A percentile compares a stretch with the other conserved stretches of the same genome.
Evolutionary conservation across 1,284 basidiomycete species (phyloP).

Genomic region (Cerrena zonata): DNA sequence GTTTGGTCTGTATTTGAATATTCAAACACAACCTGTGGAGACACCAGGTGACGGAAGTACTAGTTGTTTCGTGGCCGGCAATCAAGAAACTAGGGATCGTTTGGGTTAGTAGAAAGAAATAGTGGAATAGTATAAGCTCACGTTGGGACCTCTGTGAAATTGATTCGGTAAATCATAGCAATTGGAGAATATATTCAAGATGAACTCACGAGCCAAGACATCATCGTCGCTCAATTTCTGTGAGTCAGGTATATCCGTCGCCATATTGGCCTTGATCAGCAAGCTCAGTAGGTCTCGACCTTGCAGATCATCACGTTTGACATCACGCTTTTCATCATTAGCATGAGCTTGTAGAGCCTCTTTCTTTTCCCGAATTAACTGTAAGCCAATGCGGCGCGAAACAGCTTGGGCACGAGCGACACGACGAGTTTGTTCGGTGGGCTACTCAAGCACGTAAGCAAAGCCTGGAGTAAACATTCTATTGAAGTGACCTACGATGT

Average conservation of each 20-base stretch:
- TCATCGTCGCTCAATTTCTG: slow-evolving; percentile 50
- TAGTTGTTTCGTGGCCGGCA: slow-evolving; percentile 71
- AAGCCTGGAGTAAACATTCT: not conserved
- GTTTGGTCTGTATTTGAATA: slow-evolving; percentile 53
- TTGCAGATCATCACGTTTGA: slow-evolving; percentile 16
- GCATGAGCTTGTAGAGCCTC: slow-evolving; percentile 19
- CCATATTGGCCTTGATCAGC: slow-evolving; percentile 45
- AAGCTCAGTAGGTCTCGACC: slow-evolving; percentile 29
- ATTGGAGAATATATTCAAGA: not conserved
- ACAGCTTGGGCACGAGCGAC: slow-evolving; percentile 20
- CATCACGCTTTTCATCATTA: slow-evolving; percentile 21
- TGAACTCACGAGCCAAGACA: slow-evolving; percentile 45
- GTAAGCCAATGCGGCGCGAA: slow-evolving; percentile 32
- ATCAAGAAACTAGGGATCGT: slow-evolving; percentile 38
- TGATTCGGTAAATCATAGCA: not conserved
- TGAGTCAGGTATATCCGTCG: slow-evolving; percentile 34
- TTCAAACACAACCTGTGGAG: slow-evolving; percentile 56
- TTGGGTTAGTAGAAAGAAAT: not conserved
- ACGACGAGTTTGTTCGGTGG: slow-evolving; percentile 21
- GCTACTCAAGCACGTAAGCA: slow-evolving; percentile 20
- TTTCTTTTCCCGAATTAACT: slow-evolving; percentile 39
- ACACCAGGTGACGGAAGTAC: slow-evolving; percentile 44
- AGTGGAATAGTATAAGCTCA: not conserved
- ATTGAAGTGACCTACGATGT: slow-evolving; percentile 31
- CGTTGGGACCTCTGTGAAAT: slow-evolving; percentile 47